A percentile compares a stretch with the other conserved stretches of the same genome.
Conservation (phyloP, 2,329 filamentous ascomycete species). For the Paecilomyces formosus region DNA sequence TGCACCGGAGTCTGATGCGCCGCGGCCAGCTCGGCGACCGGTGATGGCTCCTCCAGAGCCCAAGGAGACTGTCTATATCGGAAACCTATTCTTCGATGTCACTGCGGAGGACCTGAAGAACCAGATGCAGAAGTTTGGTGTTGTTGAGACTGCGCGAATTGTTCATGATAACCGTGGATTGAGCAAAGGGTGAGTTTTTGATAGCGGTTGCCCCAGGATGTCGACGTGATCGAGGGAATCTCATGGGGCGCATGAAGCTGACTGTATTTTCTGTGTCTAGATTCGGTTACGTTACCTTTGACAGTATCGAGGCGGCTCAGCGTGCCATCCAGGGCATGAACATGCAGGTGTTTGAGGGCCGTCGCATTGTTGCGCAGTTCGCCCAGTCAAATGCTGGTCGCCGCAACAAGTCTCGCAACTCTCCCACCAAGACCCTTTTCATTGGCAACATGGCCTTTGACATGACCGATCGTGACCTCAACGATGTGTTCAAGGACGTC, state of each 20-base stretch:
- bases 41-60: constrained; percentile 14
- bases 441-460: constrained; percentile 83
- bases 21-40: constrained; percentile 5
- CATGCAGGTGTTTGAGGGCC: constrained; percentile 55
- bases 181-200: constrained; percentile 56
- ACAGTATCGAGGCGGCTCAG: constrained; percentile 44
- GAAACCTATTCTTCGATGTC: constrained; percentile 64
- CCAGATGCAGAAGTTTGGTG: constrained; percentile 53
- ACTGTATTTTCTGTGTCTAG: constrained; percentile 30
- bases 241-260: neutral
- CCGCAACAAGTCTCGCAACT: constrained; percentile 16
- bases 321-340: constrained; percentile 53
- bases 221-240: neutral
- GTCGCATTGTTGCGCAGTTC: constrained; percentile 56
- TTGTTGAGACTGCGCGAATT: constrained; percentile 46
- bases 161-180: constrained; percentile 55
- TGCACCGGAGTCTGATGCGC: constrained; percentile 4
- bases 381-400: constrained; percentile 28
- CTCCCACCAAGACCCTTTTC: constrained; percentile 62
- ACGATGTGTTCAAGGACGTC: constrained; percentile 65
- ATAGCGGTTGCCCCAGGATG: neutral
- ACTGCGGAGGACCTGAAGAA: constrained; percentile 53
- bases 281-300: constrained; percentile 61
- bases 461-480: constrained; percentile 75
- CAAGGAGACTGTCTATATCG: constrained; percentile 52